These are phyloP conservation scores for Calvatia gigantea DNA, from an alignment of 768 basidiomycete genomes.

Conservation along the genomic window DNA sequence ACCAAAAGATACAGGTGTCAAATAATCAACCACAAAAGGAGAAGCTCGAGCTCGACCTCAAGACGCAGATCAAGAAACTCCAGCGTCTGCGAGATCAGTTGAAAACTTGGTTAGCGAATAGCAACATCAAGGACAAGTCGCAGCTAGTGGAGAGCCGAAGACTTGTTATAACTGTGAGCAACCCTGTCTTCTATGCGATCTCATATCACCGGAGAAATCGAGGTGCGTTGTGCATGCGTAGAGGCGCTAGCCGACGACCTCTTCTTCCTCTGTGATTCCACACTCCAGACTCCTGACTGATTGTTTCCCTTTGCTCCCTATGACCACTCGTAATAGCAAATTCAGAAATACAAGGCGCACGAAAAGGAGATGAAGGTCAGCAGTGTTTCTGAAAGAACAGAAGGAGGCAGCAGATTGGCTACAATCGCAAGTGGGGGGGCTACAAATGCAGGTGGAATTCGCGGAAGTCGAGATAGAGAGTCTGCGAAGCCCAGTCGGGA, in stretches of 20 bases:
- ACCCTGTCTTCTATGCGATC: background rate
- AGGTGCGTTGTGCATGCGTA: too few species aligned
- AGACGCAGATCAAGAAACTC: slow-evolving; percentile 97
- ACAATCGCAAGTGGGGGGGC: slow-evolving; percentile 83
- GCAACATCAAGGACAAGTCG: slow-evolving; percentile 99
- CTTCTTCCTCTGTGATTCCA: too few species aligned
- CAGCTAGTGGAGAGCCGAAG: slow-evolving; percentile 88
- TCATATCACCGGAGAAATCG: background rate
- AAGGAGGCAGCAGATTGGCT: slow-evolving; percentile 87
- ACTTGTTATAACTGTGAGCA: slow-evolving; percentile 92
- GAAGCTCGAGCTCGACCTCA: slow-evolving; percentile 48
- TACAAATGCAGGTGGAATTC: slow-evolving; percentile 89
- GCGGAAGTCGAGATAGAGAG: slow-evolving; percentile 94
- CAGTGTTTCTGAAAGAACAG: slow-evolving; percentile 99
- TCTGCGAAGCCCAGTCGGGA: slow-evolving; percentile 78
- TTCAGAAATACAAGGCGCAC: slow-evolving; percentile 99
- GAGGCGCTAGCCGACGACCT: too few species aligned
- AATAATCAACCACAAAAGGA: slow-evolving; percentile 77
- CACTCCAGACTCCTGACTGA: background rate
- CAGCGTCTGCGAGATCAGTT: slow-evolving; percentile 99
- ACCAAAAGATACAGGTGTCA: slow-evolving; percentile 96
- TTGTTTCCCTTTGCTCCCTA: background rate
- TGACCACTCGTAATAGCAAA: slow-evolving; percentile 68
- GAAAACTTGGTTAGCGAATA: slow-evolving; percentile 97
- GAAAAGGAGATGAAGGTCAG: slow-evolving; percentile 99